phyloP scores from a whole-genome alignment of 768 basidiomycete genomes.

The Mycena belliarum region DNA sequence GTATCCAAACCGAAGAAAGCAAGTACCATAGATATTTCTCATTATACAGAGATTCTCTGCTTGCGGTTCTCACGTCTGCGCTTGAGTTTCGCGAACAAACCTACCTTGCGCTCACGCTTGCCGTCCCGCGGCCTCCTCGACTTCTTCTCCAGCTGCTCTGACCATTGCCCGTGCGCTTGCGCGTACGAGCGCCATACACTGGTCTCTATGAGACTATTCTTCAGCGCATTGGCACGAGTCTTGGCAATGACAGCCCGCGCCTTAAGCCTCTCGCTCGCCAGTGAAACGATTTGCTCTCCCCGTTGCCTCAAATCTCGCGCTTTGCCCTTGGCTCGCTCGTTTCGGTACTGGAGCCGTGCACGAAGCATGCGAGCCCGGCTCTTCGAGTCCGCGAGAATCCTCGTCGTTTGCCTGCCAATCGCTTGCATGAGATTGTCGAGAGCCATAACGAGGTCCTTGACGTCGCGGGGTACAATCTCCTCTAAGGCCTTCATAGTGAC shows the following conservation, averaged over 20 bases:
- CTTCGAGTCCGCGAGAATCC: conserved; percentile 48
- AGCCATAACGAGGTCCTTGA: conserved; percentile 58
- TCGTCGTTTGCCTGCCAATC: conserved; percentile 50
- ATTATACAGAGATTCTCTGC: conserved; percentile 11
- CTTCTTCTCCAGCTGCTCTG: conserved; percentile 22
- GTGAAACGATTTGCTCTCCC: conserved; percentile 46
- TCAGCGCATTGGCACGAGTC: conserved; percentile 43
- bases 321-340: conserved; percentile 52
- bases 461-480: conserved; percentile 49
- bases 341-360: conserved; percentile 47
- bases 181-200: conserved; percentile 32
- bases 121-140: conserved; percentile 1
- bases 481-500: conserved; percentile 45
- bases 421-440: conserved; percentile 57
- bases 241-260: conserved; percentile 44
- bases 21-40: conserved; percentile 13
- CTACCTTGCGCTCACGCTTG: conserved; percentile 8
- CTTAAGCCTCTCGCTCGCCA: conserved; percentile 43
- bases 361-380: conserved; percentile 45
- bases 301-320: conserved; percentile 54
- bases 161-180: conserved; percentile 35
- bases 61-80: conserved; percentile 16
- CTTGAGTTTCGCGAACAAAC: conserved; percentile 22
- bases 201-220: conserved; percentile 36
- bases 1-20: background rate